Percentiles rank a stretch among this genome's conserved stretches.
These are phyloP conservation scores for Arthroderma sp. DNA, from an alignment of 2,329 filamentous ascomycete genomes.

Conservation along the genomic window DNA sequence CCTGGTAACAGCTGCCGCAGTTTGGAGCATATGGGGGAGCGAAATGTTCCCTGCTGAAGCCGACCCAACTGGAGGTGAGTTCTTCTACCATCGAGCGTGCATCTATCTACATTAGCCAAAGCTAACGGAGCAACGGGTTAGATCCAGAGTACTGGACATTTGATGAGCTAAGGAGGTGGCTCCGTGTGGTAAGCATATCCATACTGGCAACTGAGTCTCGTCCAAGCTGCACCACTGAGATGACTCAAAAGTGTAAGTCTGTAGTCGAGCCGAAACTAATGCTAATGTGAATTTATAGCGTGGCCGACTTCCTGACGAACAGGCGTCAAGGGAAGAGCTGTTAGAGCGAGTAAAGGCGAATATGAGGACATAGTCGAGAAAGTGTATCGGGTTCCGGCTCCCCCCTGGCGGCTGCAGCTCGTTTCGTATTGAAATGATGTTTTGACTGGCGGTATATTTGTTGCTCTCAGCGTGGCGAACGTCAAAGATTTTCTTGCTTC, in stretches of 20 bases:
- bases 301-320: conserved; percentile 48
- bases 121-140: conserved; percentile 19
- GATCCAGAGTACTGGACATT: conserved; percentile 62
- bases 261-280: background rate
- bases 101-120: background rate
- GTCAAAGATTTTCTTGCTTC: background rate
- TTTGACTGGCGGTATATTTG: background rate
- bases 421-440: background rate
- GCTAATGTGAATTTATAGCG: conserved; percentile 37
- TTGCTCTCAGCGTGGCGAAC: background rate
- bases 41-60: conserved; percentile 65
- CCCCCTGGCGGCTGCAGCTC: background rate
- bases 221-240: background rate
- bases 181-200: conserved; percentile 52
- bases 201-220: background rate
- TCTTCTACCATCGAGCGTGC: conserved; percentile 17
- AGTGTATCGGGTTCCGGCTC: background rate
- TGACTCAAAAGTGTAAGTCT: background rate
- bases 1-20: conserved; percentile 66
- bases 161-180: conserved; percentile 69
- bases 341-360: conserved; percentile 59
- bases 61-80: conserved; percentile 66
- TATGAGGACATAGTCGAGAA: conserved; percentile 37
- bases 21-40: conserved; percentile 73
- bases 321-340: conserved; percentile 51